Base-by-base conservation (phyloP, 2,329 filamentous ascomycete species). In the Colletotrichum nymphaeae region DNA sequence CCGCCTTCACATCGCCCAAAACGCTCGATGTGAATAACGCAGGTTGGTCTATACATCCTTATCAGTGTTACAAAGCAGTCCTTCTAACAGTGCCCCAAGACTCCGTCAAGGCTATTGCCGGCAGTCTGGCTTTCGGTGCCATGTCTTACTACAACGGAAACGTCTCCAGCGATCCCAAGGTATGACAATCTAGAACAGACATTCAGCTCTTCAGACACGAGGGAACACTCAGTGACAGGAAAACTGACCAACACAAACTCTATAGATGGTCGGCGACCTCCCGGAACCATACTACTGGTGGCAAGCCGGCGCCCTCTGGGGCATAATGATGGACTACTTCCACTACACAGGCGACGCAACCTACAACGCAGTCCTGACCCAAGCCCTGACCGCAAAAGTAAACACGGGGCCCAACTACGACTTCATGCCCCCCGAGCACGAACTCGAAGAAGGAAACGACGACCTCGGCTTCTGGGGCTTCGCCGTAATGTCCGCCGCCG, bases 381-480 rank as follows among this genome's bases (percentile, higher is more conserved):
- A 92, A 74, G 91, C 89, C 9, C 82, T 94, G 2, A 80, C 90
- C 6, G 89, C 86, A 30, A 91, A 82, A 0, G 81, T 81, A 63
- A 91, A 89, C 79, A 87, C 84, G 6, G 91, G 91, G 1, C 86
- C 88, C 0, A 80, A 87, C 9, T 84, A 87, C 71, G 86, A 94
- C 81, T 93, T 88, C 78, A 90, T 93, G 86, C 85, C 88, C 4
- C 85, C 87, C 0, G 81, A 83, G 68, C 89, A 92, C 75, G 81
- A 82, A 14, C 85, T 85, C n/a, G 88, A 90, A 73, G 89, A 93
- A 80, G 92, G 93, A 66, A 95, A 94, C 76, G 93, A 94, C 76
- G 93, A 95, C 78, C 91, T 94, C 79, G 91, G 90, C 37, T 94
- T 94, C 79, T 95, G 93, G 93, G 90, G 88, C 12, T 90, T 94